A percentile compares a stretch with the other conserved stretches of the same genome.
Evolutionary conservation across 2,329 filamentous ascomycete species (phyloP).

Genomic region (Pseudogymnoascus sp.): DNA sequence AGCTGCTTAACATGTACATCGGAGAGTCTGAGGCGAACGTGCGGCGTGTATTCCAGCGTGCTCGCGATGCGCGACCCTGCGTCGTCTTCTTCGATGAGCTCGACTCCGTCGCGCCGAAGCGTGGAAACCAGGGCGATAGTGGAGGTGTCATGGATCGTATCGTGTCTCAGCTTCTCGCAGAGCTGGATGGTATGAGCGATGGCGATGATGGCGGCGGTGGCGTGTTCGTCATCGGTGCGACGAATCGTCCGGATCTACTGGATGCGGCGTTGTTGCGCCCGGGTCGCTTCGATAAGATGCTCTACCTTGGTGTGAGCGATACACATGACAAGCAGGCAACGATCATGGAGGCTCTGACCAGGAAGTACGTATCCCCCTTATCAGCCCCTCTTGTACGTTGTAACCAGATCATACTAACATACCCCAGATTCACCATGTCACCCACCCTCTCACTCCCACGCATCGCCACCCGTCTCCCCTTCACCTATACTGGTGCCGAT

Average conservation of each 20-base stretch:
- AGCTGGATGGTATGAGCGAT: conserved; percentile 95
- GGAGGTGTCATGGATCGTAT: conserved; percentile 98
- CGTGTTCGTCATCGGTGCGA: conserved; percentile 94
- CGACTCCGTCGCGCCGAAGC: conserved; percentile 88
- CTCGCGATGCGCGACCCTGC: conserved; percentile 75
- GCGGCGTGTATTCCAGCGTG: conserved; percentile 77
- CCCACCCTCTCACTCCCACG: conserved; percentile 66
- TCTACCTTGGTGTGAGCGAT: conserved; percentile 92
- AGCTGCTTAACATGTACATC: conserved; percentile 93
- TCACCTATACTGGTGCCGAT: conserved; percentile 96
- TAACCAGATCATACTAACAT: conserved; percentile 11
- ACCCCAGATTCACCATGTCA: conserved; percentile 72
- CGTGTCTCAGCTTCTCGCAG: conserved; percentile 86
- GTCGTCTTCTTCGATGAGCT: conserved; percentile 92
- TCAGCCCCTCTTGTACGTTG: background rate
- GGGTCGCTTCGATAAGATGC: conserved; percentile 95
- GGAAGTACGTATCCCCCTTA: conserved; percentile 59
- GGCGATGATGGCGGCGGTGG: conserved; percentile 73
- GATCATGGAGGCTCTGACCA: conserved; percentile 86
- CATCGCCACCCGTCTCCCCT: conserved; percentile 71
- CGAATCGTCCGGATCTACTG: conserved; percentile 85
- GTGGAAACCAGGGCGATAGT: conserved; percentile 94
- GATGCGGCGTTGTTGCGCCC: conserved; percentile 84
- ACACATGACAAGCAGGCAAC: conserved; percentile 94
- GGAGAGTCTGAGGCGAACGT: conserved; percentile 91